Evolutionary conservation across 176 grass and related monocot genomes (phyloP).

Genomic region (Poa annua): DNA sequence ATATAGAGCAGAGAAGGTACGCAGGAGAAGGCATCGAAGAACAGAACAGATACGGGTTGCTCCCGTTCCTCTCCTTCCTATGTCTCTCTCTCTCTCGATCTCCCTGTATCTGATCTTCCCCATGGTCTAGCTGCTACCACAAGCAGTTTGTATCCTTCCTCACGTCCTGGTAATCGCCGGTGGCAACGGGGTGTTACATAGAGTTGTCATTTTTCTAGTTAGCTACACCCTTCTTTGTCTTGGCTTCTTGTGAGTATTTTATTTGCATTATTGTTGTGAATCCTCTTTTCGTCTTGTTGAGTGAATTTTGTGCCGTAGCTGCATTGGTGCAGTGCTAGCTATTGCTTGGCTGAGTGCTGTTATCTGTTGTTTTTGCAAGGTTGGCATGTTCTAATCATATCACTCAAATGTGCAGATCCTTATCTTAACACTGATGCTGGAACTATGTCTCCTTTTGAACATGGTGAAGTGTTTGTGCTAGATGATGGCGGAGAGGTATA

Average conservation of each 20-base stretch:
- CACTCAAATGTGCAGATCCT: slow-evolving; percentile 35
- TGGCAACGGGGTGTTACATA: too few relatives aligned
- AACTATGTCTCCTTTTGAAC: slow-evolving; percentile 50
- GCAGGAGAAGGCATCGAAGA: too few relatives aligned
- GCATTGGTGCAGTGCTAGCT: slow-evolving; percentile 11
- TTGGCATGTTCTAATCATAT: neutral
- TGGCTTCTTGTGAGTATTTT: neutral
- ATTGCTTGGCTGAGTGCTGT: neutral
- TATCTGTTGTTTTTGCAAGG: neutral
- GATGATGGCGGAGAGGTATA: slow-evolving; percentile 54
- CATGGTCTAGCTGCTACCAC: too few relatives aligned
- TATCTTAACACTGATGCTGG: slow-evolving; percentile 55
- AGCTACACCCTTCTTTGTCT: slow-evolving; percentile 21
- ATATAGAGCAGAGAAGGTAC: too few relatives aligned
- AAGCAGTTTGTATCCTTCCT: too few relatives aligned
- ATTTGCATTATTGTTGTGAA: neutral
- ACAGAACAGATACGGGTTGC: too few relatives aligned
- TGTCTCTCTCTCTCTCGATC: too few relatives aligned
- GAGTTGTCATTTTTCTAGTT: slow-evolving; percentile 19
- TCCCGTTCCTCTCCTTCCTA: too few relatives aligned
- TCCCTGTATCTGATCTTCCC: too few relatives aligned
- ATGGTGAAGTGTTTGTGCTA: slow-evolving; percentile 50
- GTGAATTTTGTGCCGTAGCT: neutral
- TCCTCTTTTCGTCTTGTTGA: neutral
- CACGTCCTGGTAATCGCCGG: too few relatives aligned